Evolutionary conservation across 805 yeast genomes (phyloP).

Genomic region (Pichia exigua): DNA sequence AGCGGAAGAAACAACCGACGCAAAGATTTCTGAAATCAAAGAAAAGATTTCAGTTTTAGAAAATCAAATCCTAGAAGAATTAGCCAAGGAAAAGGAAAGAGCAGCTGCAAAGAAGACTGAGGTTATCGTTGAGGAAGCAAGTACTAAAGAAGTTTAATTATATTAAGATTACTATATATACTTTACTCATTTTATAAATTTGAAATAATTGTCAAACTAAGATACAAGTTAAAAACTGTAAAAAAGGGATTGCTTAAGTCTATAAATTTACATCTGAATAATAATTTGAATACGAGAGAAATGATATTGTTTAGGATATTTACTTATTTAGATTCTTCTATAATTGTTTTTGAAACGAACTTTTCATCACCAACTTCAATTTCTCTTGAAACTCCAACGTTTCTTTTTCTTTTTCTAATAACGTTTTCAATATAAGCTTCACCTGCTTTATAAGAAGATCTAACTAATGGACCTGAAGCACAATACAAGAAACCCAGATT

Average conservation of each 20-base stretch:
- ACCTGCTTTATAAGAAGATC: constrained; percentile 97
- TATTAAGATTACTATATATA: background rate
- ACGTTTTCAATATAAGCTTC: constrained; percentile 96
- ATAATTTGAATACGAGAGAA: background rate
- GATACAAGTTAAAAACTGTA: background rate
- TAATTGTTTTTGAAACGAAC: constrained; percentile 21
- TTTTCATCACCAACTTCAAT: constrained; percentile 26
- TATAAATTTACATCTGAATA: background rate
- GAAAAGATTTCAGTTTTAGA: constrained; percentile 30
- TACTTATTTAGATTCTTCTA: constrained; percentile 3
- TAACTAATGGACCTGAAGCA: constrained; percentile 94
- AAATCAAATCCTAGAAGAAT: constrained; percentile 22
- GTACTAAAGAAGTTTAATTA: background rate
- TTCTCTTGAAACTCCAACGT: constrained; percentile 29
- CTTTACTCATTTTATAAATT: too few relatives aligned
- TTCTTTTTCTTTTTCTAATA: constrained; percentile 60
- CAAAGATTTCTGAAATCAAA: constrained; percentile 63
- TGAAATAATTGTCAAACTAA: background rate
- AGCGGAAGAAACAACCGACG: constrained; percentile 69
- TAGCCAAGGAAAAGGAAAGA: constrained; percentile 23
- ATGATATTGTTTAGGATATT: background rate
- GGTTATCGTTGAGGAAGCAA: background rate
- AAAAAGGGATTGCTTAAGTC: background rate
- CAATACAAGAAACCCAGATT: constrained; percentile 92
- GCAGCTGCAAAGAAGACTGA: constrained; percentile 10